Evolutionary conservation across 23 red algal genomes (phyloP), one percentile per base, ranked within the genome.

Genomic region (Agarophyton chilense): DNA sequence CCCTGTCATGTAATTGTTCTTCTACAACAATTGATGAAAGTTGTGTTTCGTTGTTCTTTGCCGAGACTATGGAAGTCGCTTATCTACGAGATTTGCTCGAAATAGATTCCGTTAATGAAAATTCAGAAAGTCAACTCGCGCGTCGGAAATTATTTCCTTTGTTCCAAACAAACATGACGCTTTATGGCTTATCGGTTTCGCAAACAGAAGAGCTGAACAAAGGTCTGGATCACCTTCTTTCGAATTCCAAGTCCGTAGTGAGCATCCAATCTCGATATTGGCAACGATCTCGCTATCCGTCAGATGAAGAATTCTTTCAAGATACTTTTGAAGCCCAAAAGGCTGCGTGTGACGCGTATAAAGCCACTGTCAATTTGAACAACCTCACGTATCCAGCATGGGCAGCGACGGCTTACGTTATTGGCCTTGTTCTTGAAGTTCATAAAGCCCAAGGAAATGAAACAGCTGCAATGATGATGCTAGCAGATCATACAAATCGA

Each of bases 131-230:
- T 29, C 40, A 38, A 28, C 21, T 74, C 19, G 24, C 29, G 40
- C 38, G 24, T 7, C 38, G 2, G 7, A 74, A 74, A 39, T 16
- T 74, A 25, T 74, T 74, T 19, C 68, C 68, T 1, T 29, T 74
- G 43, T 74, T 28, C 29, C 21, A 38, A 43, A 1, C 68, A 49
- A 49, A 49, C 40, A 2, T 46, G 24, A 74, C 68, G 21, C 68
- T 74, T 9, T 25, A 43, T 31, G 68, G 68, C 25, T 49, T 74
- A 29, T 74, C 68, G 2, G 24, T 43, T 13, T 24, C 68, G 22
- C 68, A 74, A 47, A 74, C 68, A 43, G 68, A 74, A 26, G 68
- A 74, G 24, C 68, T 74, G 2, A 74, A 74, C 68, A 74, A 49
- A 25, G 40, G 10, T 49, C 43, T 74, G 10, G 17, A 43, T 47